Base-by-base conservation (phyloP, 2,329 filamentous ascomycete genomes). In the Talaromyces sp. region DNA sequence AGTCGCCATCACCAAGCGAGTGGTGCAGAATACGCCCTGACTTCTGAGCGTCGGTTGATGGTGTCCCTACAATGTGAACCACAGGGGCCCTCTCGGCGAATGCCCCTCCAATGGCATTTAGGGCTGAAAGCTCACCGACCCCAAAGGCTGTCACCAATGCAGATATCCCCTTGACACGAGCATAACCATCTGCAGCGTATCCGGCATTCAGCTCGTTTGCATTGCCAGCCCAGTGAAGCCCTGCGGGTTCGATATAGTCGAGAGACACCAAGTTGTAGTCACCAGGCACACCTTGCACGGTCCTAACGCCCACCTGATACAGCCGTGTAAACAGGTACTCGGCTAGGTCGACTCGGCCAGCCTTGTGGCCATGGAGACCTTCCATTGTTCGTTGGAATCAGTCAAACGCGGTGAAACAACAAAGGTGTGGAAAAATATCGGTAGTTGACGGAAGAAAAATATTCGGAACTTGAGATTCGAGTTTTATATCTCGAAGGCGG, bases 111-210 rank as follows among this genome's bases (percentile, higher is more conserved):
- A 91, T 75, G 47, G 87, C 89, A 68, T 92, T 91, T 70, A 92
- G 80, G 58, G 88, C 88, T 3, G 88, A 91, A 15, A 83, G 71
- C 64, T 84, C 81, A 11, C 81, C 89, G 2, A 92, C 89, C 59
- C 90, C 90, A 64, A 92, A 92, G 0, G 89, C 91, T 47, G 89
- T 92, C 66, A 92, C 64, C 55, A 92, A 75, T 32, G 88, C 88
- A 4, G 83, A 82, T 36, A 91, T 86, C 51, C 88, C 87, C 61
- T 88, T 89, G 63, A 91, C 82, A 65, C 89, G 84, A 60, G 88
- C 88, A 71, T 92, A 92, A 27, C 89, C 90, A 76, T 92, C 90
- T n/a, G 90, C 88, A 30, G 89, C 89, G 69, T 92, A 92, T 19
- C 87, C 58, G 53, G 88, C 88, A 71, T 91, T 91, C 62, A 91